phyloP scores from a whole-genome alignment of 2,329 filamentous ascomycete genomes.

The Neonectria coccinea region DNA sequence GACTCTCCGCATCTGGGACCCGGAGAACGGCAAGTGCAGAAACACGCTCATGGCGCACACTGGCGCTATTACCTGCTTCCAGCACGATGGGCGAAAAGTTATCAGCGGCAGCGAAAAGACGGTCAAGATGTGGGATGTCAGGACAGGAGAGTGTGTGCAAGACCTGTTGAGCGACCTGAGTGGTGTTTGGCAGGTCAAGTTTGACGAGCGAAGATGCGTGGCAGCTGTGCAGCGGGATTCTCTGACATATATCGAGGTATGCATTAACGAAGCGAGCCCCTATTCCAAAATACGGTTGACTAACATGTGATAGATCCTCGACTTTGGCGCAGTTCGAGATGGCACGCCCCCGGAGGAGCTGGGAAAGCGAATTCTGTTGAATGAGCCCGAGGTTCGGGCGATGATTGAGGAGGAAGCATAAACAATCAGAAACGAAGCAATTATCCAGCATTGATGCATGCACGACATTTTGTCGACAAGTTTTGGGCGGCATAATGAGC shows the following conservation, averaged over 20 bases:
- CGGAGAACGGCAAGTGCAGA: conserved; percentile 90
- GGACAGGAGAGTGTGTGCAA: conserved; percentile 89
- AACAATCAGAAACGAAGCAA: conserved; percentile 28
- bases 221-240: conserved; percentile 94
- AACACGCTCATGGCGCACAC: conserved; percentile 93
- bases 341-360: conserved; percentile 82
- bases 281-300: neutral
- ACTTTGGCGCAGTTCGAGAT: conserved; percentile 94
- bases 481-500: conserved; percentile 35
- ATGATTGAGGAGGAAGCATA: conserved; percentile 60
- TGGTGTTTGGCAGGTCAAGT: conserved; percentile 99
- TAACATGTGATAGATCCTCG: conserved; percentile 77
- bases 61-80: conserved; percentile 97
- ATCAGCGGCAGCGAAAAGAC: conserved; percentile 96
- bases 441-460: conserved; percentile 32
- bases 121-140: conserved; percentile 98
- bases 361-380: conserved; percentile 80
- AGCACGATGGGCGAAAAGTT: conserved; percentile 96
- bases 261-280: conserved; percentile 44
- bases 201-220: conserved; percentile 94
- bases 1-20: conserved; percentile 96
- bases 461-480: conserved; percentile 26
- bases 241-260: conserved; percentile 94
- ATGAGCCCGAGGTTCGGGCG: conserved; percentile 65
- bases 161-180: conserved; percentile 93